Percentiles rank a stretch among this genome's conserved stretches.
These are phyloP conservation scores for Hondaea fermentalgiana DNA, from an alignment of 108 stramenopile genomes.

Conservation along the genomic window DNA sequence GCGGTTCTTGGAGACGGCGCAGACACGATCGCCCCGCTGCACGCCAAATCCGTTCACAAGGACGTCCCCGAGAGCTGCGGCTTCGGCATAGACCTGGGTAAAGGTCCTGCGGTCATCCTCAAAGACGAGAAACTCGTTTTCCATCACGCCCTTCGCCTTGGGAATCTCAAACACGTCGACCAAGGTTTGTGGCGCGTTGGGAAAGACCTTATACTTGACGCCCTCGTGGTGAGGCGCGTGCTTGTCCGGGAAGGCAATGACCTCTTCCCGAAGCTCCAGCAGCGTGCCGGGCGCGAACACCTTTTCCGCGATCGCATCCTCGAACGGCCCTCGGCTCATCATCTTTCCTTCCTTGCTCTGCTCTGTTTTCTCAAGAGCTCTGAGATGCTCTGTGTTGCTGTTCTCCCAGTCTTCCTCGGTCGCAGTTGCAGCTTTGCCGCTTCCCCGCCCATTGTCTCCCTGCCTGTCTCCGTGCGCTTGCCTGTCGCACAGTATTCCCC, in stretches of 20 bases:
- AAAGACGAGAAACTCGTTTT: neutral
- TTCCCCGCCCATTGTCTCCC: too few species aligned
- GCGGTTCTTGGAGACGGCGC: neutral
- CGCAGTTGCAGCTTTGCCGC: too few species aligned
- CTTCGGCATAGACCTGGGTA: neutral
- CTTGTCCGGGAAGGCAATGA: neutral
- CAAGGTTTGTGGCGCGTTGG: neutral
- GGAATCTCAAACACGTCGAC: neutral
- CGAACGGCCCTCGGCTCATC: neutral
- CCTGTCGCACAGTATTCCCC: too few species aligned
- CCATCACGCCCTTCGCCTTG: neutral
- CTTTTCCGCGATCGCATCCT: neutral
- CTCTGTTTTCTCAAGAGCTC: neutral
- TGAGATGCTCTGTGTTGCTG: too few species aligned
- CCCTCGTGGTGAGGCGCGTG: conserved; percentile 7
- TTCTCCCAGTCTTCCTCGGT: too few species aligned
- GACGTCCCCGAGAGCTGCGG: neutral
- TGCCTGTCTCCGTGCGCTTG: too few species aligned
- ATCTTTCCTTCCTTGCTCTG: too few species aligned
- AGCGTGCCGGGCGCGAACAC: neutral
- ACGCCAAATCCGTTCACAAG: neutral
- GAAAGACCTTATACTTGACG: neutral
- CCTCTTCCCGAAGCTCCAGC: neutral
- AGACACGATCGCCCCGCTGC: neutral
- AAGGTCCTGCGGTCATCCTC: neutral